Conservation (phyloP, 805 yeast genomes). For the Metschnikowia reukaufii region DNA sequence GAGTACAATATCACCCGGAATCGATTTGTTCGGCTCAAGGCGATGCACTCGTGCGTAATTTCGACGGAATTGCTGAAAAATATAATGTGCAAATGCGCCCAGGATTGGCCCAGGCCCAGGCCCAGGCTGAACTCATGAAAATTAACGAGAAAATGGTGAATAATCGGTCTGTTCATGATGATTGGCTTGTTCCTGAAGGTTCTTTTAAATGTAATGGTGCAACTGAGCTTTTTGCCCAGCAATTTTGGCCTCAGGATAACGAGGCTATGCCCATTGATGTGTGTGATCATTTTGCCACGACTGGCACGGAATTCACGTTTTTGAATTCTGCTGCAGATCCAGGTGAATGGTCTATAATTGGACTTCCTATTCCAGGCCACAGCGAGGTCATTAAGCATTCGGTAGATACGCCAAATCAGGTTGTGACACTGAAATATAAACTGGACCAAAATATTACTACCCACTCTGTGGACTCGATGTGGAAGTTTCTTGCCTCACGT, state of each 20-base stretch:
- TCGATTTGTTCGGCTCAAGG: slow-evolving; percentile 83
- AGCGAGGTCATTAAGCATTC: slow-evolving; percentile 63
- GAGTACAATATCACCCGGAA: slow-evolving; percentile 97
- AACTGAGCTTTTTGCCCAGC: slow-evolving; percentile 6
- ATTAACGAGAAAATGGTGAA: slow-evolving; percentile 3
- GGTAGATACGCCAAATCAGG: slow-evolving; percentile 37
- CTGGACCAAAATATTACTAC: slow-evolving; percentile 5
- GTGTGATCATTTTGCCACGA: slow-evolving; percentile 45
- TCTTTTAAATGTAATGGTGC: not conserved
- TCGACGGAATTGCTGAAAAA: slow-evolving; percentile 49
- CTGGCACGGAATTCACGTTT: slow-evolving; percentile 44
- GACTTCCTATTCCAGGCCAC: slow-evolving; percentile 51
- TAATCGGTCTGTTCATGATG: slow-evolving; percentile 23
- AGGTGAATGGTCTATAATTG: slow-evolving; percentile 87
- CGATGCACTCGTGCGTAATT: slow-evolving; percentile 55
- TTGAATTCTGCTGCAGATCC: slow-evolving; percentile 80
- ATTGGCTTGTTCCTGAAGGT: slow-evolving; percentile 20
- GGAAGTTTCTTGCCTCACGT: slow-evolving; percentile 51
- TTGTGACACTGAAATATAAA: slow-evolving; percentile 31
- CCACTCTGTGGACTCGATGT: slow-evolving; percentile 34
- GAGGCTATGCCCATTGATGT: slow-evolving; percentile 43
- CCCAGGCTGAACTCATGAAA: slow-evolving; percentile 1
- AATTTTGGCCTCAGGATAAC: slow-evolving; percentile 2
- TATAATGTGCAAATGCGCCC: slow-evolving; percentile 30
- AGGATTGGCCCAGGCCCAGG: slow-evolving; percentile 6